phyloP scores from a whole-genome alignment of 2,329 filamentous ascomycete species.

The Neofusicoccum kwambonambiense region DNA sequence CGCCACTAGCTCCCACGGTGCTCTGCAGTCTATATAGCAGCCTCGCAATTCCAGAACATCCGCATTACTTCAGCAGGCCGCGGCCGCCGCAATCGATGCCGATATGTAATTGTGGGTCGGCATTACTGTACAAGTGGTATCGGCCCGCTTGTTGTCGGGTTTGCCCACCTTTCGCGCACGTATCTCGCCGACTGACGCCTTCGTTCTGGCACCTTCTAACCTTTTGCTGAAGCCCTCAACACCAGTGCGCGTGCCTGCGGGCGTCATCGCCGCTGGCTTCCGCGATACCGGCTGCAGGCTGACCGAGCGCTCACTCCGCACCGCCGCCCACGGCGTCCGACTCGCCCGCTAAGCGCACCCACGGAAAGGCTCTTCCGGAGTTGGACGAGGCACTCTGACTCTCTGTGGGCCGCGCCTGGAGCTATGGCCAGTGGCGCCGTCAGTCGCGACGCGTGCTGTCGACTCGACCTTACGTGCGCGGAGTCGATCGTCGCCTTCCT shows the following conservation, averaged over 20 bases:
- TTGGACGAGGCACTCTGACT: constrained; percentile 2
- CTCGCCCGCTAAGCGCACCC: neutral
- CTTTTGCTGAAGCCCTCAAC: neutral
- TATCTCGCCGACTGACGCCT: neutral
- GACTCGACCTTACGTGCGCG: constrained; percentile 3
- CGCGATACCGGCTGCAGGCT: constrained; percentile 8
- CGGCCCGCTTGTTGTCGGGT: constrained; percentile 15
- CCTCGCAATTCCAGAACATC: constrained; percentile 15
- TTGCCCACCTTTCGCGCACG: constrained; percentile 13
- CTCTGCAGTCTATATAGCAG: constrained; percentile 4
- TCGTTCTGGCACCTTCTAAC: constrained; percentile 12
- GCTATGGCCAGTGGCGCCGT: constrained; percentile 18
- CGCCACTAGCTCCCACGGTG: neutral
- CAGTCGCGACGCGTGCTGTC: constrained; percentile 1
- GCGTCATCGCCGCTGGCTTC: neutral
- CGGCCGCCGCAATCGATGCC: constrained; percentile 11
- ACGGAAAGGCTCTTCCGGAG: constrained; percentile 16
- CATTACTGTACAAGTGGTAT: constrained; percentile 9
- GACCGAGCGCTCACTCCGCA: constrained; percentile 3
- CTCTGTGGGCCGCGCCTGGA: constrained; percentile 7
- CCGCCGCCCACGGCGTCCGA: neutral
- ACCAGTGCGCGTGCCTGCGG: neutral
- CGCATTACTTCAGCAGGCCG: constrained; percentile 18
- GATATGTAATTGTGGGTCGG: constrained; percentile 17
- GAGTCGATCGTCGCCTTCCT: neutral